Conservation (phyloP, 768 basidiomycete genomes). For the Mrakia blollopis region DNA sequence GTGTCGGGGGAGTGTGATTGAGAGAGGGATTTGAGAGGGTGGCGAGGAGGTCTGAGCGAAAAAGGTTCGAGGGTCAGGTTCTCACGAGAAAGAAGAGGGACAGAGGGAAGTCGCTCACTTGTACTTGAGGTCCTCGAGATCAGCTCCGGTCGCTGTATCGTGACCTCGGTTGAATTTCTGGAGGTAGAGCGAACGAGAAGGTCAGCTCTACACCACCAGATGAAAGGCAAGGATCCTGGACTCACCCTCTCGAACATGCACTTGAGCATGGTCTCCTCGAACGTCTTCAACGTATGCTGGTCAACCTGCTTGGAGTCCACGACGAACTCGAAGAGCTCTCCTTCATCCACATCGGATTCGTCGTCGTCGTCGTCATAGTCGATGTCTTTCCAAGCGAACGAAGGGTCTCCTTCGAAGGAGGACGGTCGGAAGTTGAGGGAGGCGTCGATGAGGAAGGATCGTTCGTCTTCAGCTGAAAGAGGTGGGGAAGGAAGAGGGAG, state of each 20-base stretch:
- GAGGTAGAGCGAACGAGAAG: background rate
- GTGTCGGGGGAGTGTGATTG: conserved; percentile 9
- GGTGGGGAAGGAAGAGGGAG: conserved; percentile 25
- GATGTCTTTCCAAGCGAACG: conserved; percentile 30
- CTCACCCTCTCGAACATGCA: conserved; percentile 77
- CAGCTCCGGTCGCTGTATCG: conserved; percentile 60
- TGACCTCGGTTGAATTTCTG: conserved; percentile 74
- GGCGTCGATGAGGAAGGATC: conserved; percentile 83
- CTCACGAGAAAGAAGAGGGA: background rate
- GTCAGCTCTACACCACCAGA: background rate
- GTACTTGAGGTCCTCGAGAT: conserved; percentile 70
- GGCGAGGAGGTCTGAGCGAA: background rate
- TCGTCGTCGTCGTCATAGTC: conserved; percentile 27
- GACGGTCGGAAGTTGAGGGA: conserved; percentile 74
- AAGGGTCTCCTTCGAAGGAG: conserved; percentile 32
- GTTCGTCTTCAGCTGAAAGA: conserved; percentile 79
- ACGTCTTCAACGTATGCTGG: conserved; percentile 73
- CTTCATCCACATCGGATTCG: conserved; percentile 63
- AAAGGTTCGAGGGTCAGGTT: background rate
- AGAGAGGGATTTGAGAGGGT: background rate
- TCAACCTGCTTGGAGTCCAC: conserved; percentile 55
- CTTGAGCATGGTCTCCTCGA: conserved; percentile 89
- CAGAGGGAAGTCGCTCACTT: background rate
- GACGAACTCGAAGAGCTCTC: conserved; percentile 91
- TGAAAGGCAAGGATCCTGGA: background rate